Evolutionary conservation across 768 basidiomycete species (phyloP).

Genomic region (Hydnomerulius pinastri): DNA sequence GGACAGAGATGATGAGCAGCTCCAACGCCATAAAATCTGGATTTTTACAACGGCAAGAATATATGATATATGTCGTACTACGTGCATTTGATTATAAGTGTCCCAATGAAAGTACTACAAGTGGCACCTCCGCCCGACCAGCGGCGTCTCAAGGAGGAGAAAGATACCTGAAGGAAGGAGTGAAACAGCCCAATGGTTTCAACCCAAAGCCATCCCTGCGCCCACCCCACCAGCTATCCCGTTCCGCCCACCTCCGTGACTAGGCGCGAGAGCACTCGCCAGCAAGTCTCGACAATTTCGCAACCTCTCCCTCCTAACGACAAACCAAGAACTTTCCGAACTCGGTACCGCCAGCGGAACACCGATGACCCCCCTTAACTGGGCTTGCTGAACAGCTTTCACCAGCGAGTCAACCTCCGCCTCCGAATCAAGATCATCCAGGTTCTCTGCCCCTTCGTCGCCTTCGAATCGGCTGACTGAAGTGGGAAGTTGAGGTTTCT

Average conservation of each 20-base stretch:
- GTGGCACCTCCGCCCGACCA: neutral
- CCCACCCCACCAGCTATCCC: constrained; percentile 21
- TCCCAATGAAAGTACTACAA: neutral
- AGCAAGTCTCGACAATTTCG: constrained; percentile 59
- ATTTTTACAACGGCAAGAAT: no score
- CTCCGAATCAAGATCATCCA: constrained; percentile 83
- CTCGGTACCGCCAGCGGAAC: constrained; percentile 71
- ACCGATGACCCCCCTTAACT: constrained; percentile 58
- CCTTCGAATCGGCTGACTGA: constrained; percentile 53
- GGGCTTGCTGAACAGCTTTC: constrained; percentile 56
- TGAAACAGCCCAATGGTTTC: neutral
- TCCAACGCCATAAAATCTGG: no score
- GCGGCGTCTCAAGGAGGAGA: no score
- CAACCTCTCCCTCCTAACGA: constrained; percentile 67
- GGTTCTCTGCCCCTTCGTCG: constrained; percentile 66
- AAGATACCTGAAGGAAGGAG: neutral
- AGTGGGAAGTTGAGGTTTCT: constrained; percentile 59
- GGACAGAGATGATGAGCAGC: no score
- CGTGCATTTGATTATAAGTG: no score
- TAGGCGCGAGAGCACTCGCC: constrained; percentile 46
- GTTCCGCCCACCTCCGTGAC: constrained; percentile 20
- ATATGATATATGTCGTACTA: no score
- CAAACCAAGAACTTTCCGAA: constrained; percentile 81
- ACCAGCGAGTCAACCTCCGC: constrained; percentile 79
- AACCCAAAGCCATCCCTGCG: constrained; percentile 23